These are phyloP conservation scores for Xerocomus nothofagi DNA, from an alignment of 1,284 basidiomycete genomes.

Conservation along the genomic window DNA sequence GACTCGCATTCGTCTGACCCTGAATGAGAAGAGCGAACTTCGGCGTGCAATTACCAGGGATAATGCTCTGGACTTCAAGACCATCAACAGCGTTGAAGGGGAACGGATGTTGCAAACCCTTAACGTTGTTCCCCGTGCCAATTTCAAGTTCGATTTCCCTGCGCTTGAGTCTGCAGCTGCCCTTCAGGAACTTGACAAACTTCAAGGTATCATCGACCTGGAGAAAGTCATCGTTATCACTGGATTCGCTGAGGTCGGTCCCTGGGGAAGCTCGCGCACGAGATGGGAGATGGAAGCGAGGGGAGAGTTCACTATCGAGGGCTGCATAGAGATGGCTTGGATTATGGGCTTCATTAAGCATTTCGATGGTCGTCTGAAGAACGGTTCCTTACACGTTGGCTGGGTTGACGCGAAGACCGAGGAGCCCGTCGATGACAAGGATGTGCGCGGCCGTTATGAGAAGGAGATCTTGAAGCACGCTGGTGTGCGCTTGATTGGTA, in stretches of 20 bases:
- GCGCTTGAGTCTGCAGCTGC: conserved; percentile 65
- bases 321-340: conserved; percentile 99
- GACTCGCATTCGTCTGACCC: conserved; percentile 77
- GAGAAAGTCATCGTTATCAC: conserved; percentile 96
- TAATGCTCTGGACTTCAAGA: conserved; percentile 93
- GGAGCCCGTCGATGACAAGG: conserved; percentile 98
- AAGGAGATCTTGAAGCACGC: conserved; percentile 90
- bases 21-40: conserved; percentile 83
- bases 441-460: conserved; percentile 92
- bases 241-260: conserved; percentile 97
- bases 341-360: conserved; percentile 99
- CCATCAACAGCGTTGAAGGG: conserved; percentile 87
- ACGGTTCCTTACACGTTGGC: conserved; percentile 90
- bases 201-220: conserved; percentile 88
- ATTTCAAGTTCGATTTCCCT: conserved; percentile 97
- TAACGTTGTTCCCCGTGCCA: conserved; percentile 91
- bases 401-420: conserved; percentile 96
- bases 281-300: conserved; percentile 99
- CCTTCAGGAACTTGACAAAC: conserved; percentile 71
- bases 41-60: conserved; percentile 93
- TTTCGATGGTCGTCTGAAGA: conserved; percentile 94
- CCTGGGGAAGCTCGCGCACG: conserved; percentile 98
- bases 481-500: conserved; percentile 95
- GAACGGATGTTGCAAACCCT: conserved; percentile 93
- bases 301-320: conserved; percentile 94